Base-by-base conservation (phyloP, 306 rosid genomes). In the Canavalia ensiformis region DNA sequence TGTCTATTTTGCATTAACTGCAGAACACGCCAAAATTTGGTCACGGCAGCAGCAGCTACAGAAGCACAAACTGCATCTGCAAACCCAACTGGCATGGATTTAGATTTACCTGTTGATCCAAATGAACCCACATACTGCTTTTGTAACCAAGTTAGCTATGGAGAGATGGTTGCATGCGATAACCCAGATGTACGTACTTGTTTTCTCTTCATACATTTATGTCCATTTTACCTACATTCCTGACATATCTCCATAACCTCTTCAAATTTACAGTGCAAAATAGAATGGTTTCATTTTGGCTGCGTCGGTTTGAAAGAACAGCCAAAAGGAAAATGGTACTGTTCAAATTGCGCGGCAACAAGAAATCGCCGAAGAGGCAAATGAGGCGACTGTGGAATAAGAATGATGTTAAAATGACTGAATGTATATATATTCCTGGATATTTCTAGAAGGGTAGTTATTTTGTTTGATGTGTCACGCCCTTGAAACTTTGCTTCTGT, bases 221-320 rank as follows among this genome's bases (percentile, higher is more conserved):
- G 10, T 68, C 76, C 69, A 18, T 28, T 67, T 58, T 51, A 45
- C 74, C 5, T 67, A 6, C 66, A 46, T 55, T 46, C 74, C 54
- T 52, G 44, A 42, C 74, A 46, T 68, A 33, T 74, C 37, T 54
- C 78, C 72, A 77, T 71, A 8, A 29, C 56, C 66, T 82, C 55
- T 81, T 70, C 45, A 42, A 71, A 81, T 51, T 77, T 55, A 54
- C 90, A 87, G 90, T 87, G 90, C 84, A 87, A 84, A 81, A 84
- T 87, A 68, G 90, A 87, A 84, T 87, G 90, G 90, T 87, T 87
- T 56, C 90, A 87, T 77, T 87, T 87, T 74, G 90, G 86, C 55
- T 87, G 90, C 56, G 90, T 87, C 74, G 90, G 90, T 10, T 69
- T 87, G 65, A 87, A 81, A 87, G 90, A 87, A 69, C 86, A 87